Evolutionary conservation across 345 rosid genomes (phyloP).

Genomic region (Acer campestre): DNA sequence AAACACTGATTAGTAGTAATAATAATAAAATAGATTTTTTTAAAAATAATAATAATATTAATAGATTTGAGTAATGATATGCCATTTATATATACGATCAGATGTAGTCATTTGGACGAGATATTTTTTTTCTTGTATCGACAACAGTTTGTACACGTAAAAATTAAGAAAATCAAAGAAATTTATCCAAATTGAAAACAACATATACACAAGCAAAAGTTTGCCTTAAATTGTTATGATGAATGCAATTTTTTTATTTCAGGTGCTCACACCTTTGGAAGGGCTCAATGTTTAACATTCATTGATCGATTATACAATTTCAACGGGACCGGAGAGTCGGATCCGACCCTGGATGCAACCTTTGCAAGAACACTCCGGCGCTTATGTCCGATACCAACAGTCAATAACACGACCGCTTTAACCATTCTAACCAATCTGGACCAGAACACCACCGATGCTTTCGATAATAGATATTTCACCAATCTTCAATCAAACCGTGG

Average conservation of each 20-base stretch:
- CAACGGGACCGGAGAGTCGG: conserved; percentile 44
- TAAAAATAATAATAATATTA: no score
- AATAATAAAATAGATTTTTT: no score
- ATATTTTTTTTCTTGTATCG: no score
- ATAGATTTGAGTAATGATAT: no score
- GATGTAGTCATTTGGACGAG: no score
- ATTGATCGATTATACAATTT: conserved; percentile 45
- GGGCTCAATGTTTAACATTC: conserved; percentile 45
- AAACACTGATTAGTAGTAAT: no score
- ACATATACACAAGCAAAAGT: no score
- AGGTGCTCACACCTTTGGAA: conserved; percentile 79
- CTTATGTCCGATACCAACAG: background rate
- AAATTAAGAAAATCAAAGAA: no score
- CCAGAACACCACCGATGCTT: conserved; percentile 44
- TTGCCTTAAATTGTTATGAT: no score
- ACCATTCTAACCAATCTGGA: conserved; percentile 41
- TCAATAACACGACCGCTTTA: background rate
- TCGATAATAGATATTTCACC: conserved; percentile 54
- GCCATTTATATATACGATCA: no score
- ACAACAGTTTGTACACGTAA: no score
- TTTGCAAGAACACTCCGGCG: conserved; percentile 37
- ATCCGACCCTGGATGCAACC: conserved; percentile 51
- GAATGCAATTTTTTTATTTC: background rate
- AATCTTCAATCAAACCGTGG: conserved; percentile 48
- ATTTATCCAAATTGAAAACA: no score